These are phyloP conservation scores for Multifurca ochricompacta DNA, from an alignment of 768 basidiomycete genomes.

Conservation along the genomic window DNA sequence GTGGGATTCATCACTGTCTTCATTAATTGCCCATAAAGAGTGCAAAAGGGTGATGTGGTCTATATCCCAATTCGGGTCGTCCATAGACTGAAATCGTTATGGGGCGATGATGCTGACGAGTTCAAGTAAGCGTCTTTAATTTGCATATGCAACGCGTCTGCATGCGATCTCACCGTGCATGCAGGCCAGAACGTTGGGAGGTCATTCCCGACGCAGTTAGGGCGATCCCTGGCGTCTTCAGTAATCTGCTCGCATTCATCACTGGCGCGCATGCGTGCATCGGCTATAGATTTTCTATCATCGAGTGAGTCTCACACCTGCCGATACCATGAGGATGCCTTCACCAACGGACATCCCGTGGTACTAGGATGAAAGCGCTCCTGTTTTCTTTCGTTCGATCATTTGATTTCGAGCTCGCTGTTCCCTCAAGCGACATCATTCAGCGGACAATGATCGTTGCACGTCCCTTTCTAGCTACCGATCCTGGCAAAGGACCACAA, in stretches of 20 bases:
- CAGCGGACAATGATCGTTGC: conserved; percentile 11
- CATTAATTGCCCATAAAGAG: not conserved
- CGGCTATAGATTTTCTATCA: conserved; percentile 19
- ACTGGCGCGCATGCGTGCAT: conserved; percentile 20
- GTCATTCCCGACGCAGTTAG: conserved; percentile 7
- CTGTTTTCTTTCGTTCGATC: conserved; percentile 23
- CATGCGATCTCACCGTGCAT: not conserved
- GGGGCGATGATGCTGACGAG: conserved; percentile 24
- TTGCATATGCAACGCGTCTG: not conserved
- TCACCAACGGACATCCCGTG: not conserved
- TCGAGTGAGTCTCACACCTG: conserved; percentile 12
- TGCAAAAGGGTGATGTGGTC: conserved; percentile 12
- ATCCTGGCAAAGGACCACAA: conserved; percentile 7
- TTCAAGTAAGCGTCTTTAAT: conserved; percentile 20
- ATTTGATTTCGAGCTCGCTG: conserved; percentile 22
- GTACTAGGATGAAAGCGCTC: conserved; percentile 23
- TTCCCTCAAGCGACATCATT: conserved; percentile 2
- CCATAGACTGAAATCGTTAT: conserved; percentile 14
- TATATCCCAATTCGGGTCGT: conserved; percentile 13
- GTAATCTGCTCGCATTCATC: conserved; percentile 17
- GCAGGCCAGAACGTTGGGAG: conserved; percentile 23
- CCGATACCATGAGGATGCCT: no score
- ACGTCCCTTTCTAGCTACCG: conserved; percentile 13
- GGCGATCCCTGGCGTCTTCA: conserved; percentile 12
- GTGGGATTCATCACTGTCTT: not conserved